Evolutionary conservation across 305 asterid genomes (phyloP), one percentile per base, ranked within the genome.

Genomic region (Nicotiana rustica): DNA sequence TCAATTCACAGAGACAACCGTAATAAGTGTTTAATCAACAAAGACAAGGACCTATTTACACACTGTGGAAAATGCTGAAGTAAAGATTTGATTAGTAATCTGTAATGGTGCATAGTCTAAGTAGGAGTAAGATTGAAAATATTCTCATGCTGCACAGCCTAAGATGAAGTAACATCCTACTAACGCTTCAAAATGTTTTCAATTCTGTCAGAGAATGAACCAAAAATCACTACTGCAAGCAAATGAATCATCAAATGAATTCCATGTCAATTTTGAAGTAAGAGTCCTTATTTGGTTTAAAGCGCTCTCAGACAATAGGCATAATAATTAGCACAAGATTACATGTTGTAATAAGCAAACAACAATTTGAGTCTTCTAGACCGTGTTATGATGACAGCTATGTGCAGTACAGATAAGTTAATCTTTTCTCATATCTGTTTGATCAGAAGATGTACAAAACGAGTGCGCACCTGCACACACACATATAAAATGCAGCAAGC

Each of bases 321-420:
- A 12, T 61, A 71, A 47, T 13, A 0, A 0, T 13, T 1, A 71
- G 38, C 61, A 52, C 12, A 0, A 67, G 19, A 15, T 36, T 67
- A 69, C 64, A 71, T 4, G 56, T 31, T 29, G 62, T 66, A 61
- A 70, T 19, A 18, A 70, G 14, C 81, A 52, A 88, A 56, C 62
- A 80, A 80, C 70, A 36, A 73, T n/a, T 49, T 73, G 79, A 52
- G 80, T 52, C 65, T 69, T 80, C 81, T 83, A 55, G 21, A 62
- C 36, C 17, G 65, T 4, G 15, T 14, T 49, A 21, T 33, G 35
- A 33, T 33, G 35, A 33, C 55, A 62, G 44, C 47, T 75, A 75
- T 75, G 55, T 10, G 25, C 47, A 75, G 47, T 52, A 75, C 65
- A 15, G 13, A 4, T 7, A 73, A 21, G 25, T 49, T 73, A 75